Evolutionary conservation across 148 eudicot genomes (phyloP).

Genomic region (Arctostaphylos glauca): DNA sequence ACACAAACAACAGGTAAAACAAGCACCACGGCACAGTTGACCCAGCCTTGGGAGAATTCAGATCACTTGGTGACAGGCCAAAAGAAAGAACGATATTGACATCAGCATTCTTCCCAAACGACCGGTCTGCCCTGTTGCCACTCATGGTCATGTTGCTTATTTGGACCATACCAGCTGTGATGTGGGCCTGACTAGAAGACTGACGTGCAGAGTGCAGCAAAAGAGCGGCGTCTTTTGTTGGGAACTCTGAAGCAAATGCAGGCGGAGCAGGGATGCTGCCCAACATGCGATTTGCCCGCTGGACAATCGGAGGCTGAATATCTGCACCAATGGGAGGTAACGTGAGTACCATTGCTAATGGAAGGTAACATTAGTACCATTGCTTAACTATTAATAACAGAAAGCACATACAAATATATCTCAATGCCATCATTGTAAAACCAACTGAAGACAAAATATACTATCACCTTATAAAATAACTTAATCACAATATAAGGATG

Average conservation of each 20-base stretch:
- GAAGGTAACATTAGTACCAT: no score
- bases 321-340: conserved; percentile 40
- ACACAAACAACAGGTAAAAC: conserved; percentile 45
- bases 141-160: conserved; percentile 29
- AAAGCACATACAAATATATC: background rate
- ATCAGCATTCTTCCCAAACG: conserved; percentile 47
- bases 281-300: conserved; percentile 58
- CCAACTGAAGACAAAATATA: background rate
- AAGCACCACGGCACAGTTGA: conserved; percentile 44
- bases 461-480: background rate
- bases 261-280: conserved; percentile 71
- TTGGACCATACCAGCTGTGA: conserved; percentile 66
- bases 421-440: background rate
- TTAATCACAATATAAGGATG: background rate
- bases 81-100: conserved; percentile 61
- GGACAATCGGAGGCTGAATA: conserved; percentile 39
- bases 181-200: conserved; percentile 53
- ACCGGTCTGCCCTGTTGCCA: conserved; percentile 33
- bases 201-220: conserved; percentile 46
- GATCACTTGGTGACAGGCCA: conserved; percentile 38
- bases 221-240: conserved; percentile 55
- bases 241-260: conserved; percentile 81
- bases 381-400: background rate
- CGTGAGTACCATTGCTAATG: no score
- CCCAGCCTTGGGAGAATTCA: conserved; percentile 36